A percentile compares a stretch with the other conserved stretches of the same genome.
phyloP scores from a whole-genome alignment of 2,329 filamentous ascomycete species.

The Arthrinium puccinioides region DNA sequence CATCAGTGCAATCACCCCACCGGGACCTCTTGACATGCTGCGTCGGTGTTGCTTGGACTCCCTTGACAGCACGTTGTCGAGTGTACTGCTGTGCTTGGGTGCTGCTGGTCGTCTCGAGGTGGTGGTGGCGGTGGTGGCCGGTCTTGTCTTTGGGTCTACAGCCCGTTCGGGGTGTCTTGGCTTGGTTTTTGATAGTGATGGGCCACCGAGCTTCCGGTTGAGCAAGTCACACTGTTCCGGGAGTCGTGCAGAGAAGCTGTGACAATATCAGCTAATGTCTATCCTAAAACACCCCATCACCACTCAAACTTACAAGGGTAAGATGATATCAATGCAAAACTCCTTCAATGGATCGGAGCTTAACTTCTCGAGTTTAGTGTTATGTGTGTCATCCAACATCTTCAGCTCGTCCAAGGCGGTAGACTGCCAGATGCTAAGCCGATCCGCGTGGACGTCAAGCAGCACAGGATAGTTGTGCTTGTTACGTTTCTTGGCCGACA shows the following conservation, averaged over 20 bases:
- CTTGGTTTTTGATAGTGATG: constrained; percentile 44
- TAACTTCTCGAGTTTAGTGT: constrained; percentile 28
- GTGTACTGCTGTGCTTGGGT: constrained; percentile 37
- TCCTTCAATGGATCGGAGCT: constrained; percentile 60
- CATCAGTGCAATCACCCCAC: constrained; percentile 54
- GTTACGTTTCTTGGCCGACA: constrained; percentile 44
- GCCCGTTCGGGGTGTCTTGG: constrained; percentile 38
- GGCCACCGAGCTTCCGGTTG: constrained; percentile 71
- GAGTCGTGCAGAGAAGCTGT: constrained; percentile 66
- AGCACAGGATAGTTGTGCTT: constrained; percentile 58
- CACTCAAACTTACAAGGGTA: constrained; percentile 60
- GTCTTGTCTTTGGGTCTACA: constrained; percentile 37
- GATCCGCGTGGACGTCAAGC: constrained; percentile 68
- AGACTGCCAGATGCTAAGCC: constrained; percentile 78
- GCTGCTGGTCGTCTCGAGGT: constrained; percentile 39
- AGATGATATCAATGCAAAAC: constrained; percentile 74
- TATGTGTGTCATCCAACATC: constrained; percentile 32
- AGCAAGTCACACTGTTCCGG: constrained; percentile 63
- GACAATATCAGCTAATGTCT: constrained; percentile 23
- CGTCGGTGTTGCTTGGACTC: constrained; percentile 43
- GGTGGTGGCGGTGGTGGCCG: constrained; percentile 45
- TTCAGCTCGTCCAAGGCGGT: constrained; percentile 55
- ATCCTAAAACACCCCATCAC: too few species aligned
- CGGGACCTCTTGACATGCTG: constrained; percentile 49
- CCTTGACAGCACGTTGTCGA: constrained; percentile 57